Conservation (phyloP, 129 eudicot species). For the Escallonia herrerae region DNA sequence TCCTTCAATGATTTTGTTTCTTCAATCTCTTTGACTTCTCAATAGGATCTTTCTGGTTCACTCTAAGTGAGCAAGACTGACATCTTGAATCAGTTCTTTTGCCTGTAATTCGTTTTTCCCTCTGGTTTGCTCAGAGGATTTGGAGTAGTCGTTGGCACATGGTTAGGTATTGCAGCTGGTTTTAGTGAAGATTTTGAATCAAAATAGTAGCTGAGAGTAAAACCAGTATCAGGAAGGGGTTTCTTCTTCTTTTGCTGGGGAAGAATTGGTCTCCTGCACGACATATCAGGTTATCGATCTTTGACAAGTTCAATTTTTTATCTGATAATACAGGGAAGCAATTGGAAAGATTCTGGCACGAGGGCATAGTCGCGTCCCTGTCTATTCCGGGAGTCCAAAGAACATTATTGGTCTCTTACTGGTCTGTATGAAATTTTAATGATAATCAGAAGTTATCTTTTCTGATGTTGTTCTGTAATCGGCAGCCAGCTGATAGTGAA, state of each 20-base stretch:
- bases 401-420: conserved; percentile 86
- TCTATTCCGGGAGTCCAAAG: conserved; percentile 70
- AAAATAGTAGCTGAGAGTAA: no score
- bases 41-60: no score
- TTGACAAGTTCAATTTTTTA: conserved; percentile 7
- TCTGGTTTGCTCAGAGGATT: no score
- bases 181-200: no score
- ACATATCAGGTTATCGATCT: neutral
- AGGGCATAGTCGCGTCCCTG: conserved; percentile 98
- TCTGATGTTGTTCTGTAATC: neutral
- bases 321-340: conserved; percentile 73
- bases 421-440: conserved; percentile 42
- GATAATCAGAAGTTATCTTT: neutral
- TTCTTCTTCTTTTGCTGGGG: no score
- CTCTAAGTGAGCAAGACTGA: no score
- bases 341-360: conserved; percentile 93
- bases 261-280: no score
- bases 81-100: no score
- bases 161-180: no score
- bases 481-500: conserved; percentile 8
- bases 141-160: no score
- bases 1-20: neutral
- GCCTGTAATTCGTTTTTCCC: no score
- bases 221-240: no score
- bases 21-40: neutral